Conservation (phyloP, 23 red algal species). For the Gracilaria gracilis region DNA sequence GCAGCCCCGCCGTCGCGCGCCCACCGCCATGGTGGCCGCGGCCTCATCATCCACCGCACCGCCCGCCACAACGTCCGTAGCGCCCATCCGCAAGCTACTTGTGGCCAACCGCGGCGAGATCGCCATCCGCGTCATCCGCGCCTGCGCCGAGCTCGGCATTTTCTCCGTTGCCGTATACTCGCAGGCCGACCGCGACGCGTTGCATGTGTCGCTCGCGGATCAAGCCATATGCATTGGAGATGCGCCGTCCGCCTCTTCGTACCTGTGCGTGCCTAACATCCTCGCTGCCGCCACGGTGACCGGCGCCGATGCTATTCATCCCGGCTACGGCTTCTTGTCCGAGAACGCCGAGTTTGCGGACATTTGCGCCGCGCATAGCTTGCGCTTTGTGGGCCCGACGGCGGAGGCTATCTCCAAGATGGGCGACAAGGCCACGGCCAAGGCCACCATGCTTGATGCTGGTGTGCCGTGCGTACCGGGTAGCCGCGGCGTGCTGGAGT, state of each 20-base stretch:
- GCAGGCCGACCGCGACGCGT: slow-evolving; percentile 80
- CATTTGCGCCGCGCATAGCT: slow-evolving; percentile 65
- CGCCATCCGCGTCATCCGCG: slow-evolving; percentile 93
- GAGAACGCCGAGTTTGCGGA: slow-evolving; percentile 97
- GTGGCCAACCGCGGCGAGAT: slow-evolving; percentile 99
- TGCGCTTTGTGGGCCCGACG: slow-evolving; percentile 89
- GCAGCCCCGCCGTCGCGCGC: background rate
- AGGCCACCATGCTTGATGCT: slow-evolving; percentile 81
- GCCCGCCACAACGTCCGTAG: background rate
- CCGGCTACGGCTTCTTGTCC: slow-evolving; percentile 95
- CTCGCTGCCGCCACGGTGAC: slow-evolving; percentile 78
- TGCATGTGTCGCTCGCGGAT: slow-evolving; percentile 89
- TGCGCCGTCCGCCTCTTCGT: slow-evolving; percentile 70
- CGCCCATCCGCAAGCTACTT: slow-evolving; percentile 73
- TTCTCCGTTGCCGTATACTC: slow-evolving; percentile 86
- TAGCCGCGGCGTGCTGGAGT: slow-evolving; percentile 59
- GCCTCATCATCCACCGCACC: background rate
- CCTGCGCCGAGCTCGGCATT: slow-evolving; percentile 87
- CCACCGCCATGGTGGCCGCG: slow-evolving; percentile 25
- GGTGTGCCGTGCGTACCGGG: slow-evolving; percentile 92
- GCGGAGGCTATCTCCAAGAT: slow-evolving; percentile 82
- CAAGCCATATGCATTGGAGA: slow-evolving; percentile 92
- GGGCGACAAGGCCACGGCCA: slow-evolving; percentile 93
- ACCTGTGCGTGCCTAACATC: slow-evolving; percentile 81
- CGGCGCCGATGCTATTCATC: slow-evolving; percentile 88